Evolutionary conservation across 441 rosid species (phyloP), one percentile per base, ranked within the genome.

Genomic region (Syzygium syzygioides): DNA sequence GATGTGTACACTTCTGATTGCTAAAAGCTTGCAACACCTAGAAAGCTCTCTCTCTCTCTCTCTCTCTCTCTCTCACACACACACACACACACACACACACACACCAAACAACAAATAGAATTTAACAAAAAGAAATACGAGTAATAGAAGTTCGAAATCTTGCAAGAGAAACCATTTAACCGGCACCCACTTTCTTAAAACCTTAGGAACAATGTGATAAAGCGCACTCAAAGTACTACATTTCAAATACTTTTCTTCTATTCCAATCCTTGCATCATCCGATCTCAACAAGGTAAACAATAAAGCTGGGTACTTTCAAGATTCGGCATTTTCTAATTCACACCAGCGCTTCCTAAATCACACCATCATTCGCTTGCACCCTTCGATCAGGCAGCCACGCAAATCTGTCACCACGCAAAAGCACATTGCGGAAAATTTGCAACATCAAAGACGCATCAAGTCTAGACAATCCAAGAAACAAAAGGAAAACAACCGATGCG

Each of bases 401-500:
- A 23, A 9, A 34, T 34, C 20, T 48, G 28, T 34, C 28, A 20
- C 50, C 80, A 14, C 50, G 12, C 11, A 71, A 19, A 18, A 37
- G 80, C 48, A 71, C 50, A 71, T 37, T 20, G 50, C 50, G 15
- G 20, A 37, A 71, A 10, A 34, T 34, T 34, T 41, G 20, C 50
- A 11, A 34, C 80, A 71, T 34, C 1, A 11, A 19, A 71, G 80
- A 37, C 14, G 83, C 64, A 60, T 59, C 85, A 41, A 9, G 86
- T 80, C 48, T 41, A 79, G 28, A 30, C 50, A 54, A 84, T 54
- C 18, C 30, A 55, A 62, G 55, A 20, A 79, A 68, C 86, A 9
- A 89, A 85, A 86, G 80, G n/a, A 64, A 71, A 28, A 17, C 14
- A 86, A 80, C 37, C 37, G 41, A 86, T n/a, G 68, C 94, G 85